Conservation (phyloP, 1,284 basidiomycete genomes). For the Vanrija pseudolonga region DNA sequence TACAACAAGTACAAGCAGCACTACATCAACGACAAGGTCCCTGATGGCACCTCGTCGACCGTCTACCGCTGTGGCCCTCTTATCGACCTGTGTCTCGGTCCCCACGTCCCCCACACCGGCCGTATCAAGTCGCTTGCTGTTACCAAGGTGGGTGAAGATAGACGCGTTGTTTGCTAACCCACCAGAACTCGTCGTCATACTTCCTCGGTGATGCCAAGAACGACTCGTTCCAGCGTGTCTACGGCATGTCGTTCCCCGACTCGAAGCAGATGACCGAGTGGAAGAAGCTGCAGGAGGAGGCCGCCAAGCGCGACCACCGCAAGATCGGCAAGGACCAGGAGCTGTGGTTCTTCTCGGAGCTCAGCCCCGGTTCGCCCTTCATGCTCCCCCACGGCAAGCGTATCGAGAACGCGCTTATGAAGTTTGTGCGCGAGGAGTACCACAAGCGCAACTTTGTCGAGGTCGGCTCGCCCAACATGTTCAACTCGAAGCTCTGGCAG, state of each 20-base stretch:
- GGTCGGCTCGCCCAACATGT: slow-evolving; percentile 98
- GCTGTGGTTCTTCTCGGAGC: slow-evolving; percentile 96
- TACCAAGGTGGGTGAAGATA: slow-evolving; percentile 64
- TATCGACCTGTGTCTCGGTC: slow-evolving; percentile 95
- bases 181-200: slow-evolving; percentile 92
- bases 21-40: slow-evolving; percentile 92
- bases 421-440: slow-evolving; percentile 76
- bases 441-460: slow-evolving; percentile 53
- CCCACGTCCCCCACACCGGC: slow-evolving; percentile 96
- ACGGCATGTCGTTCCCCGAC: slow-evolving; percentile 99
- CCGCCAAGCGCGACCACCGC: slow-evolving; percentile 94
- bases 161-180: slow-evolving; percentile 1
- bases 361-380: slow-evolving; percentile 92
- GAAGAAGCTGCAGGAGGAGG: slow-evolving; percentile 93
- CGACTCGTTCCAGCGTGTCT: slow-evolving; percentile 93
- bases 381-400: slow-evolving; percentile 95
- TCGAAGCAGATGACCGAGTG: slow-evolving; percentile 93
- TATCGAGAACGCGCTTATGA: slow-evolving; percentile 92
- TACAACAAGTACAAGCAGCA: slow-evolving; percentile 99
- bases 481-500: slow-evolving; percentile 94
- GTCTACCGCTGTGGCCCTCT: slow-evolving; percentile 99
- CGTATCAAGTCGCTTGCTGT: slow-evolving; percentile 96
- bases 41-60: slow-evolving; percentile 94
- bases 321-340: slow-evolving; percentile 97
- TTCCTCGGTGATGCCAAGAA: slow-evolving; percentile 94